Conservation (phyloP, 2,329 filamentous ascomycete species). For the Bipolaris bicolor region DNA sequence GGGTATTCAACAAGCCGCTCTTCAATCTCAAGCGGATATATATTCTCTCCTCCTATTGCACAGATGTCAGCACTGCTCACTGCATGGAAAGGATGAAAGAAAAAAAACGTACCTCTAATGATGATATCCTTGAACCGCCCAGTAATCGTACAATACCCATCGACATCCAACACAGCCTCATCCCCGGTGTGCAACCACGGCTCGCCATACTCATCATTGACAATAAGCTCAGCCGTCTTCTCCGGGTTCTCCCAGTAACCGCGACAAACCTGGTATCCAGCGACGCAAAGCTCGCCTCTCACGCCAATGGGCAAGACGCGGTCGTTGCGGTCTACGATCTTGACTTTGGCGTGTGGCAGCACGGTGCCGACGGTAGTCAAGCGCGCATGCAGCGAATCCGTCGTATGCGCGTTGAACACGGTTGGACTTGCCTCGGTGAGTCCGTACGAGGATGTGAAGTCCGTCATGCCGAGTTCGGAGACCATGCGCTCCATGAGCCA, state of each 20-base stretch:
- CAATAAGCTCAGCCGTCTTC: conserved; percentile 75
- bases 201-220: conserved; percentile 66
- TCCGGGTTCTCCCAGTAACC: conserved; percentile 71
- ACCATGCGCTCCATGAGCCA: conserved; percentile 77
- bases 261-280: conserved; percentile 75
- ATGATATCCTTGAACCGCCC: conserved; percentile 82
- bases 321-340: conserved; percentile 74
- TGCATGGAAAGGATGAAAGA: not conserved
- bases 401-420: conserved; percentile 79
- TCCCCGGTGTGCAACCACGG: conserved; percentile 50
- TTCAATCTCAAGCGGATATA: conserved; percentile 75
- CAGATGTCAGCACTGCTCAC: not conserved
- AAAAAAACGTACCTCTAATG: conserved; percentile 62
- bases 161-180: conserved; percentile 48
- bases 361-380: conserved; percentile 76
- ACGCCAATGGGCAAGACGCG: conserved; percentile 70
- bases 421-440: conserved; percentile 81
- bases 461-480: conserved; percentile 73
- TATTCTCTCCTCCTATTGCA: conserved; percentile 45
- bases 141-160: conserved; percentile 71
- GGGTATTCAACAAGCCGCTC: conserved; percentile 72
- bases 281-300: conserved; percentile 76
- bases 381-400: conserved; percentile 70
- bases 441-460: conserved; percentile 65
- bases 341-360: conserved; percentile 75